Evolutionary conservation across 129 eudicot species (phyloP).

Genomic region (Heracleum sosnowskyi): DNA sequence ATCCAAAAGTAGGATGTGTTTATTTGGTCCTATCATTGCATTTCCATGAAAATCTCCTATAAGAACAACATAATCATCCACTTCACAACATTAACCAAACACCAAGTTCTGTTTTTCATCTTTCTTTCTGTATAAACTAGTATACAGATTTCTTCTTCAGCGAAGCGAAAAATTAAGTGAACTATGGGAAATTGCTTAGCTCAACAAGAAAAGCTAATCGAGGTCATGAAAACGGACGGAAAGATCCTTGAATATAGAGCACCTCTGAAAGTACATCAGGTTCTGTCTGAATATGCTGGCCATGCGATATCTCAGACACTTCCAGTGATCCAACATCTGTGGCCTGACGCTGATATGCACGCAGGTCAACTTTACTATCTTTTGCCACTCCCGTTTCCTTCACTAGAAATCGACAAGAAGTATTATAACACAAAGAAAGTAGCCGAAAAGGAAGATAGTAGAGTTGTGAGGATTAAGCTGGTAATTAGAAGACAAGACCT

Average conservation of each 20-base stretch:
- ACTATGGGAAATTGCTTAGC: conserved; percentile 72
- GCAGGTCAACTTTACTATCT: conserved; percentile 41
- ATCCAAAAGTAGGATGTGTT: conserved; percentile 12
- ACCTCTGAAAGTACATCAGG: conserved; percentile 35
- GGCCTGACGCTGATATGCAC: conserved; percentile 29
- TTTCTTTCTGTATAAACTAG: neutral
- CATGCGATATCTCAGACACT: conserved; percentile 43
- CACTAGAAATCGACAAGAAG: conserved; percentile 18
- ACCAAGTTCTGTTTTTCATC: neutral
- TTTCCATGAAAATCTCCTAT: conserved; percentile 11
- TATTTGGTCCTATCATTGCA: conserved; percentile 5
- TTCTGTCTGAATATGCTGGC: conserved; percentile 28
- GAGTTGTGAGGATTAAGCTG: conserved; percentile 63
- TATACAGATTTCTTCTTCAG: neutral
- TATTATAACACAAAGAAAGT: conserved; percentile 20
- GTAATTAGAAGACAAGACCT: conserved; percentile 68
- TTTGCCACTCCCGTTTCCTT: conserved; percentile 29
- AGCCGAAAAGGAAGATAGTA: conserved; percentile 13
- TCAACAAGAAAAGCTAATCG: conserved; percentile 34
- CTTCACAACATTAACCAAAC: conserved; percentile 10
- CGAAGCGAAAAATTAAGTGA: neutral
- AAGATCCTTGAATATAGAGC: conserved; percentile 40
- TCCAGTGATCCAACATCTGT: conserved; percentile 30
- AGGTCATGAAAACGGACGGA: conserved; percentile 47
- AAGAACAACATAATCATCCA: conserved; percentile 16